A percentile compares a stretch with the other conserved stretches of the same genome.
phyloP scores from a whole-genome alignment of 139 green algal genomes.

The Chlorella ohadii region DNA sequence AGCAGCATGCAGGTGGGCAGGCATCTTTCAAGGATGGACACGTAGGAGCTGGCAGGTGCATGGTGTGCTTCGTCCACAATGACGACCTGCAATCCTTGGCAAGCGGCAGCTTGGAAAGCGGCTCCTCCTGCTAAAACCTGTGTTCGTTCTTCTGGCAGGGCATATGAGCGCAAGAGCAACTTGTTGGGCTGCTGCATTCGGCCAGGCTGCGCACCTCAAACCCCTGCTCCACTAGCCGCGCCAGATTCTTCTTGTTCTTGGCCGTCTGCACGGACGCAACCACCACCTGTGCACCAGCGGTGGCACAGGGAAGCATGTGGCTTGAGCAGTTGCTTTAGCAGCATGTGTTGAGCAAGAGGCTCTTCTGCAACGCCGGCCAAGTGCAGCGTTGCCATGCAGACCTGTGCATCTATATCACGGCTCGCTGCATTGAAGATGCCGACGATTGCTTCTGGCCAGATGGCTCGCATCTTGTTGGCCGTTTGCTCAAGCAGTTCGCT shows the following conservation, averaged over 20 bases:
- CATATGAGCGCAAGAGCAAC: no score
- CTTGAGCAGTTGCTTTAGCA: no score
- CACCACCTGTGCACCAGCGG: slow-evolving; percentile 18
- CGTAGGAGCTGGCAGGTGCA: slow-evolving; percentile 24
- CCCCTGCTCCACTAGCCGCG: neutral
- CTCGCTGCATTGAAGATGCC: slow-evolving; percentile 22
- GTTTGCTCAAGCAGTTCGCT: slow-evolving; percentile 37
- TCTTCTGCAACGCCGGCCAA: no score
- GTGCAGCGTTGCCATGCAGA: neutral
- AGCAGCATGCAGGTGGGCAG: no score
- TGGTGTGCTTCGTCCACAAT: slow-evolving; percentile 46
- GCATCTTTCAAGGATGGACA: no score
- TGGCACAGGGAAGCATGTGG: neutral
- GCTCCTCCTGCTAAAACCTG: no score
- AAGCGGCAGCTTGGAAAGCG: no score
- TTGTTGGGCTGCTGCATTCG: no score
- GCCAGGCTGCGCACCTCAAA: neutral
- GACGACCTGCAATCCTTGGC: slow-evolving; percentile 15
- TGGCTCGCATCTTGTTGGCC: neutral
- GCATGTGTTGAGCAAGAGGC: no score
- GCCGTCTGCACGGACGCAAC: slow-evolving; percentile 39
- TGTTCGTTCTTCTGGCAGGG: no score
- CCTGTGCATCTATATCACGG: slow-evolving; percentile 31
- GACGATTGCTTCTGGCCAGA: slow-evolving; percentile 19
- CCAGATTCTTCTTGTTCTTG: neutral